These are phyloP conservation scores for Ceratocystis lukuohia DNA, from an alignment of 2,329 filamentous ascomycete species.

Conservation along the genomic window DNA sequence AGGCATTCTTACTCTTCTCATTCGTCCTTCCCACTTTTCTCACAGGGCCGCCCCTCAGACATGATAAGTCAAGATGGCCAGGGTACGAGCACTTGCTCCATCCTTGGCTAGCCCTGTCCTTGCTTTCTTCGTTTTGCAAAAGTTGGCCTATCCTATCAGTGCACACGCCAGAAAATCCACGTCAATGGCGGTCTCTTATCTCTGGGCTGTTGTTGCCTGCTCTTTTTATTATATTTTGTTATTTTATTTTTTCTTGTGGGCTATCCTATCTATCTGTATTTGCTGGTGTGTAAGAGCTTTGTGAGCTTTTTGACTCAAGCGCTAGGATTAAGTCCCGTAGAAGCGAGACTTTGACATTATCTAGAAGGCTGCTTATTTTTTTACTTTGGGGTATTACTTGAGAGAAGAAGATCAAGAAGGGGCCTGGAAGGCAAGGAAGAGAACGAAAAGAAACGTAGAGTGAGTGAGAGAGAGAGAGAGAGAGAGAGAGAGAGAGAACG, in stretches of 20 bases:
- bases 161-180: slow-evolving; percentile 2
- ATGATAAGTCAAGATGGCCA: neutral
- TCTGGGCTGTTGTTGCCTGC: neutral
- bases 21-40: neutral
- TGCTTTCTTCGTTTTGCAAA: neutral
- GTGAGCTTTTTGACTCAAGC: neutral
- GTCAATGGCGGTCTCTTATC: slow-evolving; percentile 1
- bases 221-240: too few species aligned
- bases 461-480: neutral
- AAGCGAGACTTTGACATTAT: neutral
- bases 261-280: neutral
- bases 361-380: neutral
- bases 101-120: neutral
- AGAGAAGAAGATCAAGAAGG: neutral
- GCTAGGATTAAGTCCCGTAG: neutral
- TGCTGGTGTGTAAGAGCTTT: neutral
- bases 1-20: neutral
- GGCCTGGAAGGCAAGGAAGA: neutral
- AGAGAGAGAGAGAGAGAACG: neutral
- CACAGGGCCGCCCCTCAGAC: neutral
- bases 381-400: neutral
- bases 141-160: neutral
- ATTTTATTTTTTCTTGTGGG: too few species aligned
- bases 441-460: neutral
- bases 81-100: neutral